Evolutionary conservation across 352 stramenopile species (phyloP), one percentile per base, ranked within the genome.

Genomic region (Globisporangium apiculatum): DNA sequence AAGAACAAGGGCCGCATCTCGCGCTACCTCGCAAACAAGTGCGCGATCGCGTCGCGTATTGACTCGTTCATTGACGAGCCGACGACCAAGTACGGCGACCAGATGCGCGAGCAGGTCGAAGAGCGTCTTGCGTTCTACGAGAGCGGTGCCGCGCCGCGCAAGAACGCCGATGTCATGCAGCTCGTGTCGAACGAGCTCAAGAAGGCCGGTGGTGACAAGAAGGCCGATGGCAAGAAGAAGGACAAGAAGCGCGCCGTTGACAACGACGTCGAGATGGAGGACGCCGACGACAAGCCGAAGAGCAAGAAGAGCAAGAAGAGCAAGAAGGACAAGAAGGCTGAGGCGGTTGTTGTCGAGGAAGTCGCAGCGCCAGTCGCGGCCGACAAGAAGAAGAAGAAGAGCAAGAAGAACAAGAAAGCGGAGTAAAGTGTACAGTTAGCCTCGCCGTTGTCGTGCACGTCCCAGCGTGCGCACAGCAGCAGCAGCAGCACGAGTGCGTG

Each of bases 1-100:
- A 99, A 99, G 83, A 99, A 99, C 87, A 99, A 99, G 78, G 98
- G 98, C 54, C 85, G 97, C 59, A 99, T 99, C 75, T 99, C 94
- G 57, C 90, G 98, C 58, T 99, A 99, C 73, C 72, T 99, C 59
- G 98, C 98, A 50, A 99, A 99, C 86, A 99, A 99, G 87, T 99
- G 97, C 67, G 92, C 97, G 4, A 99, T 99, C 68, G 98, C 98
- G 4, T 98, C 95, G 42, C 89, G 98, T 62, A 99, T 99, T 57
- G 98, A 99, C 79, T 98, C 92, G 57, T 99, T 99, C 75, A 94
- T 97, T 56, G 97, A 99, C 62, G 73, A 97, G 66, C 91, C 92
- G 3, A 98, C 92, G 5, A 97, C 82, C 51, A 94, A 95, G 71
- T 99, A 99, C 73, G 98, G 98, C 50, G 94, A 99, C 72, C 96